Base-by-base conservation (phyloP, 2,329 filamentous ascomycete species). In the Fusarium anthophilum region DNA sequence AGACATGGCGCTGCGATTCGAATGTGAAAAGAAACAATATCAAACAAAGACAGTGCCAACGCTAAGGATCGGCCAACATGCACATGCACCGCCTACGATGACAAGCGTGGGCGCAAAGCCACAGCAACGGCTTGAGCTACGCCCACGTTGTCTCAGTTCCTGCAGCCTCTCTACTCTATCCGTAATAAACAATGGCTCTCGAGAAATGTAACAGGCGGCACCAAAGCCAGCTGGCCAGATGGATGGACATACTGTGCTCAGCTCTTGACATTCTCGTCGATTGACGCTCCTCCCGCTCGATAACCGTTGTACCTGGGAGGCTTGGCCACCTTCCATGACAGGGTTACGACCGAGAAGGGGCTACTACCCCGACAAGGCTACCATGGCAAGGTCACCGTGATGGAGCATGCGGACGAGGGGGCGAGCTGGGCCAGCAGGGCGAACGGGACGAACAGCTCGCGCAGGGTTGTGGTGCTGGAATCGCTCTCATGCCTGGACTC, bases 251-350 rank as follows among this genome's bases (percentile, higher is more conserved):
- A 61, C 67, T 44, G 58, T 57, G 69, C 57, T 75, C 72, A 73
- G 71, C 73, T 69, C 65, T 66, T 62, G 51, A 72, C 62, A 55
- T 44, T 59, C 66, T 69, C 53, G 59, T 77, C 64, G 69, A 66
- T 58, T 54, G 61, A 70, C 51, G 41, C 37, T 70, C 45, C 53
- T 70, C 47, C 62, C 57, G 58, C 58, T 44, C 51, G 66, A 54
- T 70, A 58, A 51, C 51, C 45, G 48, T 51, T 58, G 41, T 70
- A 70, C 37, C 68, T 55, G 35, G 51, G 51, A 55, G 51, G 51
- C 51, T 76, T 77, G 61, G 70, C 63, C 76, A 78, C 73, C 76
- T 78, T 78, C 76, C 76, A 68, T 77, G 76, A 75, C 76, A 78
- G 71, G 76, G 76, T 77, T 77, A 78, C 66, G 70, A 74, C 74